These are phyloP conservation scores for Tuber microsphaerosporum DNA, from an alignment of 495 filamentous ascomycete species.

Conservation along the genomic window DNA sequence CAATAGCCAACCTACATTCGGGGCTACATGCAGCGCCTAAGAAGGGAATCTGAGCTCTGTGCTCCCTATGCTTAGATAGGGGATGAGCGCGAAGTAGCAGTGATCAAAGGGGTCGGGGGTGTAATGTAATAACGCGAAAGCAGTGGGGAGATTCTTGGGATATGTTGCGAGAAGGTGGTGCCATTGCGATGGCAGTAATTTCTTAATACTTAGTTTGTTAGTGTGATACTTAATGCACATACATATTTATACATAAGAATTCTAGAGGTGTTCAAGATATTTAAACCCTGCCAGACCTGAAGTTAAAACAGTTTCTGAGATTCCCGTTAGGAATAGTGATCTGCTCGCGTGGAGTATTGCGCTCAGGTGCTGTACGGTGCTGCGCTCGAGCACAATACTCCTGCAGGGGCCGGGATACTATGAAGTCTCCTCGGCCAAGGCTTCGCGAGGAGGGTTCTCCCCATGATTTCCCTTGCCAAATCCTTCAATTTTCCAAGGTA, in stretches of 20 bases:
- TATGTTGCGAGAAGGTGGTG: not conserved
- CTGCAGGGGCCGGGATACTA: not conserved
- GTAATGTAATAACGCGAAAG: not conserved
- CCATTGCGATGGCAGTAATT: not conserved
- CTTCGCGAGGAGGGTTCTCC: not conserved
- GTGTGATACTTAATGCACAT: not conserved
- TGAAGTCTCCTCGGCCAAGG: not conserved
- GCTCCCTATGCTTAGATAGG: not conserved
- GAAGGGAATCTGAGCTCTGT: not conserved
- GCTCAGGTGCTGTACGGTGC: not conserved
- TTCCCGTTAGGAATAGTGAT: not conserved
- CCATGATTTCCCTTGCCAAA: no score
- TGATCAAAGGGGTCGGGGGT: not conserved
- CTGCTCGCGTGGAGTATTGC: not conserved
- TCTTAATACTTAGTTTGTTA: not conserved
- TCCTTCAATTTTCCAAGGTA: no score
- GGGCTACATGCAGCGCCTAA: not conserved
- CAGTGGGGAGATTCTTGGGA: not conserved
- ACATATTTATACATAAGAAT: not conserved
- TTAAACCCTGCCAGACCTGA: not conserved
- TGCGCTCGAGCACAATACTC: not conserved
- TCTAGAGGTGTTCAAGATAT: not conserved
- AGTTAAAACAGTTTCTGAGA: not conserved
- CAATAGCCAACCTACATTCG: not conserved
- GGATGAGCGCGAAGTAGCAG: not conserved